phyloP scores from a whole-genome alignment of 768 basidiomycete species.

The Auricularia auricula-judae region DNA sequence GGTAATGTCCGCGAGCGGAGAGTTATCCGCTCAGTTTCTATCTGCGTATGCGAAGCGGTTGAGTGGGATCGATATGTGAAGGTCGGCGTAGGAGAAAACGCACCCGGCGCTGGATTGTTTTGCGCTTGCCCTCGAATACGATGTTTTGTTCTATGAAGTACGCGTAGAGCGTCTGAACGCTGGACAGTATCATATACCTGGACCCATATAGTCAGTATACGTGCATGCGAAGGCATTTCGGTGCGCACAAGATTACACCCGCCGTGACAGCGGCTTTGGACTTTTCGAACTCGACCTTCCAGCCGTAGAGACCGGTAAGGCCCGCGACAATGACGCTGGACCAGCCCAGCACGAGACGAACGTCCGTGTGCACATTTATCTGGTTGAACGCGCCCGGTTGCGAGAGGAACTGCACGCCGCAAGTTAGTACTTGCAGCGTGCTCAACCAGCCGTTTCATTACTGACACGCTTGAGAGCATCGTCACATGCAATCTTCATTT shows the following conservation, averaged over 20 bases:
- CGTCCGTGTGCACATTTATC: conserved; percentile 79
- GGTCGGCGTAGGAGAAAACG: conserved; percentile 15
- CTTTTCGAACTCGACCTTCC: conserved; percentile 79
- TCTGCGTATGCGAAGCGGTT: conserved; percentile 32
- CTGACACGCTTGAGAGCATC: conserved; percentile 83
- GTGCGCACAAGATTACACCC: conserved; percentile 65
- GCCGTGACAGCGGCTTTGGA: conserved; percentile 71
- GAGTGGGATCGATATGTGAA: conserved; percentile 3
- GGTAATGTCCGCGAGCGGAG: conserved; percentile 61
- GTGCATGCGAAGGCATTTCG: background rate
- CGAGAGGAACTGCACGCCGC: conserved; percentile 53
- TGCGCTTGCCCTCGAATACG: conserved; percentile 82
- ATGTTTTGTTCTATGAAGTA: conserved; percentile 76
- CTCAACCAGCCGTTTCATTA: conserved; percentile 5
- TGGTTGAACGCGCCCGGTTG: conserved; percentile 77
- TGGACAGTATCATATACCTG: conserved; percentile 69
- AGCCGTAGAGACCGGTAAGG: conserved; percentile 76
- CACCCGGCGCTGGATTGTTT: conserved; percentile 80
- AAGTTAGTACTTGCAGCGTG: background rate
- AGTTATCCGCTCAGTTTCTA: conserved; percentile 82
- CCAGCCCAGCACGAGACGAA: conserved; percentile 82
- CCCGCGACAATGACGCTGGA: conserved; percentile 70
- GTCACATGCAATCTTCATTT: conserved; percentile 53
- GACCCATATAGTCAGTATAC: conserved; percentile 6
- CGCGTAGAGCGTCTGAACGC: conserved; percentile 67